Evolutionary conservation across 2,329 filamentous ascomycete species (phyloP), one percentile per base, ranked within the genome.

Genomic region (Blastomyces silverae): DNA sequence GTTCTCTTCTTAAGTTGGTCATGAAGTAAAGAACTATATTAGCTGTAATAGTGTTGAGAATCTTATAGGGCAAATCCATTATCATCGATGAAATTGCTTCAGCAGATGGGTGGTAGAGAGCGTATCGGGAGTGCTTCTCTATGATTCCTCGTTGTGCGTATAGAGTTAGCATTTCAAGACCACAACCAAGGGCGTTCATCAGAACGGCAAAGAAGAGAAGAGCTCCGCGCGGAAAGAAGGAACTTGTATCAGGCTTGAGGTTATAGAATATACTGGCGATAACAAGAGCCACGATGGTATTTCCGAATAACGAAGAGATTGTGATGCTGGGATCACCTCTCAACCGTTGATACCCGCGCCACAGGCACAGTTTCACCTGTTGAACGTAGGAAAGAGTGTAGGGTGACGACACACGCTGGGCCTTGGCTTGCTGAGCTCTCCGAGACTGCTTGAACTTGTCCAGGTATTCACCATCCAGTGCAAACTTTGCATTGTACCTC

Each of bases 81-180:
- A 91, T 83, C 22, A 91, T 90, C 80, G 96, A 91, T 17, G 69
- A 81, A 87, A 0, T 84, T 87, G 69, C 89, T 88, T 75, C 88
- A 89, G 91, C 89, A 8, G 89, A 91, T 0, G 92, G 91, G 72
- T 96, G 92, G 72, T 96, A 96, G 17, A 96, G 82, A 22, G 91
- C 91, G 74, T 96, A 96, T 65, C 89, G 86, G 64, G 83, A 79
- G 70, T 97, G 92, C 75, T 96, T 96, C 73, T 96, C 91, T 65
- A 96, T 90, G 71, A 96, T 96, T 0, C 90, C 89, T 50, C 92
- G 88, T 84, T 96, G 91, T 2, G 90, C 86, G 73, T 93, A 96
- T 5, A 96, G 82, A 0, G 89, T 91, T 28, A 94, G 77, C 73
- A 96, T 84, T 76, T 94, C 91, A 50, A 94, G 83, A 64, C 89